Evolutionary conservation across 116 monocot species (phyloP).

Genomic region (Posidonia oceanica): DNA sequence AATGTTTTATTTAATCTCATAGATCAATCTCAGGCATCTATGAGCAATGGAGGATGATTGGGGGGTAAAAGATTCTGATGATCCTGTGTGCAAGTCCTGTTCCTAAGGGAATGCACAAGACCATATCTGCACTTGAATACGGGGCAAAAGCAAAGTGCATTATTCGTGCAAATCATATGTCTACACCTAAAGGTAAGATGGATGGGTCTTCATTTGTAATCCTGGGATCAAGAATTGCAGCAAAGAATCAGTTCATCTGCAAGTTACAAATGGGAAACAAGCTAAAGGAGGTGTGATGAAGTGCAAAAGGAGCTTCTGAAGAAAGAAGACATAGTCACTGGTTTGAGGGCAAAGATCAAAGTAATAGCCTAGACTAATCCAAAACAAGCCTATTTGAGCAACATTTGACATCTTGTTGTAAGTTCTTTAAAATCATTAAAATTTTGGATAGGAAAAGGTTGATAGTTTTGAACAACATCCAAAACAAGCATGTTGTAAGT

Average conservation of each 20-base stretch:
- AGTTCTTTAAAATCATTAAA: no score
- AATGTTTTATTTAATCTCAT: no score
- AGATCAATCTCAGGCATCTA: no score
- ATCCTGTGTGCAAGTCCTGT: slow-evolving; percentile 97
- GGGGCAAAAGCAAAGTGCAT: slow-evolving; percentile 99
- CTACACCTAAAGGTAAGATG: slow-evolving; percentile 38
- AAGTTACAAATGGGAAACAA: slow-evolving; percentile 77
- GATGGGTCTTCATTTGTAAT: slow-evolving; percentile 14
- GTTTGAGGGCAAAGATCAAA: slow-evolving; percentile 28
- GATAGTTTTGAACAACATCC: no score
- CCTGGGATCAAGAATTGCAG: slow-evolving; percentile 58
- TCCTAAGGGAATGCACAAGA: slow-evolving; percentile 83
- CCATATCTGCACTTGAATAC: slow-evolving; percentile 86
- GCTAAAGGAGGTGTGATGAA: slow-evolving; percentile 36
- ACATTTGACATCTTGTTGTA: no score
- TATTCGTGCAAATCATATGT: slow-evolving; percentile 57
- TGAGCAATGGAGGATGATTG: no score
- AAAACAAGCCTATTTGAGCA: no score
- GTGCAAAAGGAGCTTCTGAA: slow-evolving; percentile 33
- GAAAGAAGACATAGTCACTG: slow-evolving; percentile 52
- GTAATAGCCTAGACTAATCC: no score
- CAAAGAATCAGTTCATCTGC: slow-evolving; percentile 88
- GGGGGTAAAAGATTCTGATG: slow-evolving; percentile 94
- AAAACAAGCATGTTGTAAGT: slow-evolving; percentile 13
- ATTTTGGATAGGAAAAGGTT: no score